Evolutionary conservation across 345 rosid species (phyloP), one percentile per base, ranked within the genome.

Genomic region (Eucalyptus globulus): DNA sequence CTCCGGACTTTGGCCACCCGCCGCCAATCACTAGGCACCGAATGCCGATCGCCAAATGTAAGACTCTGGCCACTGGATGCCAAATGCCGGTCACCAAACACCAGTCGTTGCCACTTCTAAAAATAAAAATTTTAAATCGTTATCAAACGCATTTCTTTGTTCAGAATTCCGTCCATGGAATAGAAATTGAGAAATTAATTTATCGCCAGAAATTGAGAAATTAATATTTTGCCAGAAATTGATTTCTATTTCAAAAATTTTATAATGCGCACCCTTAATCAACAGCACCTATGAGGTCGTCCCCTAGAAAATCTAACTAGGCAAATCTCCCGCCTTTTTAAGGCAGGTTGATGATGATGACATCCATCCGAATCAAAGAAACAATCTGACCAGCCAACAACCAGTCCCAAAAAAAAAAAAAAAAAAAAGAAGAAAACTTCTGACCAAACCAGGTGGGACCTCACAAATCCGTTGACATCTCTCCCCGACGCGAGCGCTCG

Each of bases 21-120:
- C 19, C 7, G 1, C 3, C 0, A 15, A 1, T 50, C 19, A 15
- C 53, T 17, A 6, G 0, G 15, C 53, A 15, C 53, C 3, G 16
- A 50, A 50, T 6, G 7, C 7, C 7, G 3, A 0, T 2, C 3
- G 19, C 1, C 1, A 3, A 7, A 50, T 0, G 7, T 50, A 2
- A 19, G 17, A 50, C 53, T 50, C 17, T 1, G 6, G 53, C 3
- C 1, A 50, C 3, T 3, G 7, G 3, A 14, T 6, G 51, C 3
- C 17, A 17, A 50, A 50, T 1, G 7, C 17, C 7, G 2, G 1
- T 49, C 6, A 14, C 51, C 51, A 6, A 49, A 49, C 3, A 1
- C 6, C 0, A 1, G 7, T 50, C 3, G 7, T 50, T 50, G 16
- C 53, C 19, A 50, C 19, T 50, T 7, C 0, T 50, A 15, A 7